phyloP scores from a whole-genome alignment of 108 stramenopile genomes.

The Cylindrotheca closterium region DNA sequence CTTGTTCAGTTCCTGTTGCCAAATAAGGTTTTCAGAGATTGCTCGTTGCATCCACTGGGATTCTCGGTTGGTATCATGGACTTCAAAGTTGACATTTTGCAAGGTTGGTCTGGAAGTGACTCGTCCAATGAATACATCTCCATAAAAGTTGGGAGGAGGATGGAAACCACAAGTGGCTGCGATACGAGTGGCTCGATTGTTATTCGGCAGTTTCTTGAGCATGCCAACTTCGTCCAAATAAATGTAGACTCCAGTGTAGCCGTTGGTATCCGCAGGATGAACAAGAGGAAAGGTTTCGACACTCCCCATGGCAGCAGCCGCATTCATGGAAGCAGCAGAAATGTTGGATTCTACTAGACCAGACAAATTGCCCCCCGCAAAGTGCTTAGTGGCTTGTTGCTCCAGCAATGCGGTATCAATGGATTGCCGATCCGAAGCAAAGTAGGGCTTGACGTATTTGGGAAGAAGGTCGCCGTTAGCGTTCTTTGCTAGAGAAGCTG shows the following conservation, averaged over 20 bases:
- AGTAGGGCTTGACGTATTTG: conserved; percentile 54
- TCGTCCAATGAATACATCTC: conserved; percentile 79
- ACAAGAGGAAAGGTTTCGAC: conserved; percentile 83
- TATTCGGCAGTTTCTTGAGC: conserved; percentile 70
- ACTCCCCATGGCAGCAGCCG: conserved; percentile 59
- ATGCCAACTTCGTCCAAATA: conserved; percentile 87
- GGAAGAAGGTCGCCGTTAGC: conserved; percentile 56
- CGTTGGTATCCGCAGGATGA: conserved; percentile 63
- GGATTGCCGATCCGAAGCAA: conserved; percentile 45
- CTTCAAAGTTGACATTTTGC: conserved; percentile 47
- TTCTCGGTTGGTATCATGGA: conserved; percentile 41
- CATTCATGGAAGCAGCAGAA: conserved; percentile 43
- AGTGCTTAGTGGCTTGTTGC: conserved; percentile 52
- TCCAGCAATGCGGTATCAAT: conserved; percentile 62
- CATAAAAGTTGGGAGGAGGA: conserved; percentile 84
- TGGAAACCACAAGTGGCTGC: conserved; percentile 60
- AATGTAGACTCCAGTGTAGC: conserved; percentile 59
- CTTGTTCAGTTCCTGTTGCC: conserved; percentile 59
- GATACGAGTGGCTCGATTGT: conserved; percentile 52
- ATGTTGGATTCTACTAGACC: conserved; percentile 28
- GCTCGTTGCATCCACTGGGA: conserved; percentile 74
- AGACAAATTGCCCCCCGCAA: conserved; percentile 20
- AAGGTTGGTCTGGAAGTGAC: conserved; percentile 38
- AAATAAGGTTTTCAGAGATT: conserved; percentile 57
- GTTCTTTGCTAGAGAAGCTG: conserved; percentile 10